phyloP scores from a whole-genome alignment of 1,139 yeast genomes.

The Geotrichum europaeum region DNA sequence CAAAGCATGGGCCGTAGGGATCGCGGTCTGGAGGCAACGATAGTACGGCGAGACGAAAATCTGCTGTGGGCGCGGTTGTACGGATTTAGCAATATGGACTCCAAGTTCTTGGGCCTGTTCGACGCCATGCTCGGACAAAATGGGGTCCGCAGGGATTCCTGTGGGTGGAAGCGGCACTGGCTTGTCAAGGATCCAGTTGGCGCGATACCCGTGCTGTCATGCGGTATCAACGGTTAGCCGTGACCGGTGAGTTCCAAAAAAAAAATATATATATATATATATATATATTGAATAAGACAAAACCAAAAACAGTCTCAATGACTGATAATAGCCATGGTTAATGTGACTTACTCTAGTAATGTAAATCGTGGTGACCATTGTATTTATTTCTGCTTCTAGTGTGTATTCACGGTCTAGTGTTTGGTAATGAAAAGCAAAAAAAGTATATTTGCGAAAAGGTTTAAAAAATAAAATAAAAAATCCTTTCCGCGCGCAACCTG shows the following conservation, averaged over 20 bases:
- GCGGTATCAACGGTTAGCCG: background rate
- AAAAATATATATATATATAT: no score
- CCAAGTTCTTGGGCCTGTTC: constrained; percentile 76
- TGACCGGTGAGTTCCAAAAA: background rate
- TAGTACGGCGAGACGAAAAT: constrained; percentile 80
- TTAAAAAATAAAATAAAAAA: background rate
- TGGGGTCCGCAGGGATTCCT: constrained; percentile 76
- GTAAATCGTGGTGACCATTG: constrained; percentile 18
- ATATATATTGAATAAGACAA: no score
- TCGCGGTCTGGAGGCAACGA: constrained; percentile 78
- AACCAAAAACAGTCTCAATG: background rate
- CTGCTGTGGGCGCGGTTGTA: constrained; percentile 45
- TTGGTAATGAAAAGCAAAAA: background rate
- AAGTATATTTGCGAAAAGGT: background rate
- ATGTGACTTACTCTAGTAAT: constrained; percentile 17
- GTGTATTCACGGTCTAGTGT: background rate
- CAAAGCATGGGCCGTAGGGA: constrained; percentile 55
- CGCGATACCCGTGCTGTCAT: constrained; percentile 62
- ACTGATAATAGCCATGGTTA: background rate
- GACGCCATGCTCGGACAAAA: constrained; percentile 71
- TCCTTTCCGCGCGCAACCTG: background rate
- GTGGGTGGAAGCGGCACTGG: constrained; percentile 77
- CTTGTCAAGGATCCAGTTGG: constrained; percentile 56
- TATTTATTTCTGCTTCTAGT: background rate
- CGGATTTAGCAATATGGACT: constrained; percentile 37